These are phyloP conservation scores for Colletotrichum cordylinicola DNA, from an alignment of 2,329 filamentous ascomycete genomes.

Conservation along the genomic window DNA sequence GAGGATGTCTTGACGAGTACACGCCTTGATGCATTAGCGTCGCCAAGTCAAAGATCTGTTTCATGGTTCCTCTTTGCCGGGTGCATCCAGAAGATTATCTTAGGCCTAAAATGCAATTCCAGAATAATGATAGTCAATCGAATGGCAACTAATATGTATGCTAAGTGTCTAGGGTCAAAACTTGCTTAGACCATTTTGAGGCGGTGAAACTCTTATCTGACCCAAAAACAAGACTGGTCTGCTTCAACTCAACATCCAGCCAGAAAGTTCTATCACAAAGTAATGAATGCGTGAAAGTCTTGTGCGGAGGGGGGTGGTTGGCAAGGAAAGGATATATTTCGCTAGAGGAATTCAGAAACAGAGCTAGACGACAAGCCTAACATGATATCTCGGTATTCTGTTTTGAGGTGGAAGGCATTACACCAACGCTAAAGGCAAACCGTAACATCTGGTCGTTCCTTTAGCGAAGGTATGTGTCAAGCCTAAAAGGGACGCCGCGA, in stretches of 20 bases:
- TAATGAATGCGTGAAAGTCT: background rate
- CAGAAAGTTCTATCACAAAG: background rate
- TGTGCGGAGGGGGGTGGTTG: background rate
- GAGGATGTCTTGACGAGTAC: background rate
- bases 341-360: background rate
- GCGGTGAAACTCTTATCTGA: background rate
- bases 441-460: background rate
- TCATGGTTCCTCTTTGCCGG: no score
- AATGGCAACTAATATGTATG: no score
- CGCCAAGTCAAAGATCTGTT: background rate
- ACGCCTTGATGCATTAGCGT: background rate
- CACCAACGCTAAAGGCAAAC: background rate
- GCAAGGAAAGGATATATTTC: background rate
- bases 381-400: background rate
- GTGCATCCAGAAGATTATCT: no score
- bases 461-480: background rate
- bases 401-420: background rate
- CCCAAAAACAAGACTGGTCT: background rate
- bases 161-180: background rate
- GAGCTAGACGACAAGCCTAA: background rate
- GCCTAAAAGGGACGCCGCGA: background rate
- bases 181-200: background rate
- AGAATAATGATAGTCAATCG: no score
- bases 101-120: no score
- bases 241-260: background rate